Conservation (phyloP, 139 green algal species). For the Yamagishiella unicocca region DNA sequence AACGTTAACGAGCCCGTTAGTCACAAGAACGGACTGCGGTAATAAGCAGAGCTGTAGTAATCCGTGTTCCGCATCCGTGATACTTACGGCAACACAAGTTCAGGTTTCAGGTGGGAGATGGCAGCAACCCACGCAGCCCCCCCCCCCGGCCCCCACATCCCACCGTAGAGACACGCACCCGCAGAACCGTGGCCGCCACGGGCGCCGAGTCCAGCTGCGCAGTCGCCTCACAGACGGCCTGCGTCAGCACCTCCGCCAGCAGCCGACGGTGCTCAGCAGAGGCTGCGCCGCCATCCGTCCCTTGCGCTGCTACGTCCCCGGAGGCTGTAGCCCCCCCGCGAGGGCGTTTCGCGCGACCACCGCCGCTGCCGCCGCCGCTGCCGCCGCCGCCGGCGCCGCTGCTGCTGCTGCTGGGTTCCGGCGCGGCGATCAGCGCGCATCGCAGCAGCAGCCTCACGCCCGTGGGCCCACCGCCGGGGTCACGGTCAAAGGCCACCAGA, state of each 20-base stretch:
- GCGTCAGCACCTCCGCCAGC: neutral
- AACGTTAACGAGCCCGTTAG: too few species aligned
- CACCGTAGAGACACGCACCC: neutral
- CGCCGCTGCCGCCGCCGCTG: neutral
- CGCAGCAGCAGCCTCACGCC: neutral
- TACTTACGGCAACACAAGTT: too few species aligned
- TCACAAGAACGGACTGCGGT: too few species aligned
- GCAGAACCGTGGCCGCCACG: conserved; percentile 17
- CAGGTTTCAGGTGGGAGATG: too few species aligned
- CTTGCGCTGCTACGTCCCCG: neutral
- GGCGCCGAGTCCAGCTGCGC: neutral
- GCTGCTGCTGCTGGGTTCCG: neutral
- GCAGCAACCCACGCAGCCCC: too few species aligned
- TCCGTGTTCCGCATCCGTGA: too few species aligned
- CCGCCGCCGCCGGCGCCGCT: neutral
- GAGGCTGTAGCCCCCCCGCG: neutral
- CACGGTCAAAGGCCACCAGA: neutral
- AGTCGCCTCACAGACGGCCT: conserved; percentile 11
- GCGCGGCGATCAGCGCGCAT: neutral
- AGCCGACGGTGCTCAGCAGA: neutral
- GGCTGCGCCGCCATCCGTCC: too few species aligned
- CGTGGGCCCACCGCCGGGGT: neutral
- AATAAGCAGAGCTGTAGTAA: too few species aligned
- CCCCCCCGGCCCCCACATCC: too few species aligned
- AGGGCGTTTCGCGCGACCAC: neutral